Conservation (phyloP, 225 moss, liverwort and hornwort genomes). For the Anthoceros angustus region DNA sequence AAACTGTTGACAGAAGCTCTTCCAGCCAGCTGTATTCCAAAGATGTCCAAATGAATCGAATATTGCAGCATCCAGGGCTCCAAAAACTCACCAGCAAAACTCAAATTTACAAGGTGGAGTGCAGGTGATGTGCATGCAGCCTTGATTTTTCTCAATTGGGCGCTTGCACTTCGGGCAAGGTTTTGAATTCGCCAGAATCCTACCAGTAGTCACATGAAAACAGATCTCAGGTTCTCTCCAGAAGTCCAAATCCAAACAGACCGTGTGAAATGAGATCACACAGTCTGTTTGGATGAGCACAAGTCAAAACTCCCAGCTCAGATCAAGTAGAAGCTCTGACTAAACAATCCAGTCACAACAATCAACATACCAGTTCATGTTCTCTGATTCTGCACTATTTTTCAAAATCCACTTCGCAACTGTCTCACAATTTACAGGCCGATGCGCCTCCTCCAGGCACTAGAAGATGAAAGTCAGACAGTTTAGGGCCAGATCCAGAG, state of each 20-base stretch:
- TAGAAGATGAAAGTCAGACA: constrained; percentile 8
- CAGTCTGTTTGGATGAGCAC: not conserved
- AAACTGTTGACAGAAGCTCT: not conserved
- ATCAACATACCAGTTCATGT: constrained; percentile 76
- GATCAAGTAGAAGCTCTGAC: too few relatives aligned
- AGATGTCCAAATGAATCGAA: not conserved
- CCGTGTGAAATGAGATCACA: not conserved
- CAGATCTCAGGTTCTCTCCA: not conserved
- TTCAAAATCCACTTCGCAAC: constrained; percentile 94
- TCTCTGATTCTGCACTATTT: constrained; percentile 98
- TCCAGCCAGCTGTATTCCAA: not conserved
- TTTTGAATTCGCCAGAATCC: constrained; percentile 98
- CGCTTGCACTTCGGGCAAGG: constrained; percentile 99
- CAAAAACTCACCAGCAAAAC: constrained; percentile 35
- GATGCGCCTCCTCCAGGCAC: constrained; percentile 98
- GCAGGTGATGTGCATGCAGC: constrained; percentile 99
- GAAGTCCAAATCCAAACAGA: not conserved
- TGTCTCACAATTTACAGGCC: constrained; percentile 93
- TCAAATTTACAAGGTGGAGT: constrained; percentile 96
- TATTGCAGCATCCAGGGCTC: constrained; percentile 7
- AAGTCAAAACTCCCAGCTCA: too few relatives aligned
- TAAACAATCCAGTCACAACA: not conserved
- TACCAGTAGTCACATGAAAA: constrained; percentile 3
- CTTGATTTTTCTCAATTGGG: constrained; percentile 98
- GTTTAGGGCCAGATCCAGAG: not conserved